These are phyloP conservation scores for Pythium scleroteichum DNA, from an alignment of 352 stramenopile species.

Conservation along the genomic window DNA sequence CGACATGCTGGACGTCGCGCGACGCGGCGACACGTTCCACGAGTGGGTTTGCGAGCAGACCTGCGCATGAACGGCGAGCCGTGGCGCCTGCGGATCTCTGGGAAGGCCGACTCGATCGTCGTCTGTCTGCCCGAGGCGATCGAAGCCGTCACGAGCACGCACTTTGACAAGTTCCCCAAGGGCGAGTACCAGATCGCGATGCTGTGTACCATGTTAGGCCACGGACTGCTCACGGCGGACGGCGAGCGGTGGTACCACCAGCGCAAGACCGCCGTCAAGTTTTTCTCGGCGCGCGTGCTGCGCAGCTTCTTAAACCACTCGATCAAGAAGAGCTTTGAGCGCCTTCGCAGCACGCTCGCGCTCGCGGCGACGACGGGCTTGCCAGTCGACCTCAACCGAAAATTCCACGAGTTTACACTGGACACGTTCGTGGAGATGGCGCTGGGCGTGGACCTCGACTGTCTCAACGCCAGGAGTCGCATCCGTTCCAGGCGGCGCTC, in stretches of 20 bases:
- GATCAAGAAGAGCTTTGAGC: slow-evolving; percentile 12
- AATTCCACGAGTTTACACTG: slow-evolving; percentile 53
- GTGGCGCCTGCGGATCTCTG: slow-evolving; percentile 17
- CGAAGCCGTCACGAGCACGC: slow-evolving; percentile 35
- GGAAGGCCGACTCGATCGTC: slow-evolving; percentile 20
- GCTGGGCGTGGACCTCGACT: slow-evolving; percentile 49
- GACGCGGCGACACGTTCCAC: not conserved
- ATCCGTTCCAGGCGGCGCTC: slow-evolving; percentile 54
- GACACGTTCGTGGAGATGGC: slow-evolving; percentile 58
- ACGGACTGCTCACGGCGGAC: slow-evolving; percentile 27
- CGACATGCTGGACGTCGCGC: not conserved
- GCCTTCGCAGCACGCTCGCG: not conserved
- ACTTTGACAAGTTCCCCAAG: slow-evolving; percentile 37
- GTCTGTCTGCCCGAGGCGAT: slow-evolving; percentile 21
- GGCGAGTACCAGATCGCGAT: slow-evolving; percentile 22
- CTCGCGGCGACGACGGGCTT: not conserved
- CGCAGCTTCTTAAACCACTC: slow-evolving; percentile 23
- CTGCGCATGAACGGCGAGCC: slow-evolving; percentile 16
- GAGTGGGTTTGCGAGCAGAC: slow-evolving; percentile 5
- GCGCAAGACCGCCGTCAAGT: slow-evolving; percentile 29
- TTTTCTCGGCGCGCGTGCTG: slow-evolving; percentile 36
- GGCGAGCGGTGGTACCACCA: slow-evolving; percentile 35
- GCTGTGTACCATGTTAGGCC: slow-evolving; percentile 25
- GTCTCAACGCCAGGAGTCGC: slow-evolving; percentile 34
- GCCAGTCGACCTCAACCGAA: slow-evolving; percentile 25